Base-by-base conservation (phyloP, 257 asterid species). In the Pogostemon cablin region DNA sequence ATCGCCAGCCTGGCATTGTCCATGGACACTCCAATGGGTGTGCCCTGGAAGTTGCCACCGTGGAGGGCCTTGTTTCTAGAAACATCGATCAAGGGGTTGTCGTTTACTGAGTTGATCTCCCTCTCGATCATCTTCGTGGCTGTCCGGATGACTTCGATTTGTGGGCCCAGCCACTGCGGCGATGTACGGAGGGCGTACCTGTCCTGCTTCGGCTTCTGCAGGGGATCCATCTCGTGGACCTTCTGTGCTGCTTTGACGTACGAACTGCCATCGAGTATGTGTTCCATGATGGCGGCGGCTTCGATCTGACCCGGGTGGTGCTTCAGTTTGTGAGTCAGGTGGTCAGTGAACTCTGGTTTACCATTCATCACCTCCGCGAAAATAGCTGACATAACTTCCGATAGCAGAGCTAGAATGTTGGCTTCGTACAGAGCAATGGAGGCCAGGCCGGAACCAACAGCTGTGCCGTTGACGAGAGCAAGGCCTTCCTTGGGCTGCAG, bases 301-400 rank as follows among this genome's bases (percentile, higher is more conserved):
- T 84, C 89, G 52, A 84, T 84, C 37, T 84, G 89, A 0, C 88
- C 90, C 0, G 88, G 90, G 32, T 86, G 90, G 61, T 86, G 88
- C 75, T 86, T 86, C 74, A 86, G 59, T 58, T 83, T 85, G 62
- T 85, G 90, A 0, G 88, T 85, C 58, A 85, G 52, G n/a, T 85
- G 90, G 20, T 85, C 88, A 3, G 88, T 85, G 69, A 85, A 85
- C 20, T 85, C 90, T 0, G 87, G 86, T 54, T 85, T 85, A 0
- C 88, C 88, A 9, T 85, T 82, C 90, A 85, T 83, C 7, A 83
- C 88, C 15, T 85, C 88, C 0, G 90, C 90, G 40, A 86, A 86
- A 34, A 86, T 41, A 2, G 90, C 90, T 0, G 88, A 83, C 73
- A 79, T 72, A 9, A 86, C 86, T 9, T 69, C 86, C 0, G 90